These are phyloP conservation scores for Cercospora janseana DNA, from an alignment of 2,329 filamentous ascomycete genomes.

Conservation along the genomic window DNA sequence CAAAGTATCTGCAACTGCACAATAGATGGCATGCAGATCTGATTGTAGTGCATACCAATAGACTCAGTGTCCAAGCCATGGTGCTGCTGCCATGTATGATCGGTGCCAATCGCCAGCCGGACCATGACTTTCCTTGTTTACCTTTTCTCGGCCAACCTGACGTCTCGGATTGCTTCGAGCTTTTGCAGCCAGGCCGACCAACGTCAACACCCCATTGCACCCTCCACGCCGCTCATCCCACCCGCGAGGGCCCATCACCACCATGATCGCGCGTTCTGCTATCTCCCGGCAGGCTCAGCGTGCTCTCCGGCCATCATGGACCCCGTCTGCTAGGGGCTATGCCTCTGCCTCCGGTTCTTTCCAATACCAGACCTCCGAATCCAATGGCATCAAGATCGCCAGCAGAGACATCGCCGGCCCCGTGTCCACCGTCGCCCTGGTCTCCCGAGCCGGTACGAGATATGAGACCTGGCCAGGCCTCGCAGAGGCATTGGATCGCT, in stretches of 20 bases:
- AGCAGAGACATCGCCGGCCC: constrained; percentile 84
- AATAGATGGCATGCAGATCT: neutral
- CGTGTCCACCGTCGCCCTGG: constrained; percentile 85
- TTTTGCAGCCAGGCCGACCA: constrained; percentile 9
- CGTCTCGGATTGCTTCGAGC: constrained; percentile 15
- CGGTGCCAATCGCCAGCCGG: neutral
- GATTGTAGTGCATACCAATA: neutral
- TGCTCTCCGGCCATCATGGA: constrained; percentile 59
- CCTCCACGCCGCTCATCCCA: constrained; percentile 20
- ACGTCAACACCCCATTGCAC: constrained; percentile 21
- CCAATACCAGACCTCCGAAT: constrained; percentile 83
- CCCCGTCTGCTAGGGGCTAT: constrained; percentile 59
- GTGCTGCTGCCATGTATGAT: neutral
- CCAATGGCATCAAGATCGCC: constrained; percentile 86
- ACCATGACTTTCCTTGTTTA: constrained; percentile 13
- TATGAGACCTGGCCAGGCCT: constrained; percentile 89
- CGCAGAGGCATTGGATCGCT: constrained; percentile 86
- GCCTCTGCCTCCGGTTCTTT: constrained; percentile 71
- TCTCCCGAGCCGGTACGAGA: constrained; percentile 90
- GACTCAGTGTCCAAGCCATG: neutral
- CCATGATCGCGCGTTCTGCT: constrained; percentile 67
- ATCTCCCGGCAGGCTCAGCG: constrained; percentile 63
- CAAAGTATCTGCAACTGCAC: too few relatives aligned
- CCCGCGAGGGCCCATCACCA: constrained; percentile 31
- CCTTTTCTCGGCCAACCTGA: constrained; percentile 4